Evolutionary conservation across 2,329 filamentous ascomycete species (phyloP), one percentile per base, ranked within the genome.

Genomic region (Colletotrichum sp.): DNA sequence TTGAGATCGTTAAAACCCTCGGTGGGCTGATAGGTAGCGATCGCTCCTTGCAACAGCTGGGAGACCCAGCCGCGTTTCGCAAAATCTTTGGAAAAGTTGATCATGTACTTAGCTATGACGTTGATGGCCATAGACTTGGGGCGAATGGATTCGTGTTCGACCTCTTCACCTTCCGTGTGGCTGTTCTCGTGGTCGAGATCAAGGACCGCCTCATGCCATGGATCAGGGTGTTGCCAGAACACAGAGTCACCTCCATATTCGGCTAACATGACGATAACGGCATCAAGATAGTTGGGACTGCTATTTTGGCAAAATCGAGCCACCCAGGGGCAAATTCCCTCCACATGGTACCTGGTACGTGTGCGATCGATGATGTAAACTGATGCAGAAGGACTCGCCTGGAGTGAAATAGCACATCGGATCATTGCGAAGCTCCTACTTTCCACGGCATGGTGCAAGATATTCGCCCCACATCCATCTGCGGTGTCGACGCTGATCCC

Each of bases 81-180:
- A 24, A 5, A 24, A 28, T 57, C 24, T 57, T 28, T 18, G 21
- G 1, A 10, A 0, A 5, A 4, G 52, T 57, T 16, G 26, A 1
- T 0, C 2, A 57, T 57, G 0, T 57, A 0, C 0, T 5, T 28
- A 1, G 15, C 7, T 16, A 57, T 28, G 16, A 57, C 4, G 13
- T 16, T 24, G 21, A 57, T 18, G 26, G 15, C 18, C 52, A 57
- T 57, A 8, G 52, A 57, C 13, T 57, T 57, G 21, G 26, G 26
- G 13, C 21, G 21, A 48, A 48, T 48, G 43, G 18, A 48, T 3
- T 21, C 9, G 5, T 48, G n/a, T 48, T 21, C 43, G 43, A 21
- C 43, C 13, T 21, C 10, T 21, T 3, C 43, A 48, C 6, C 43
- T 48, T 48, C n/a, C 5, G n/a, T 0, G 43, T 48, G 6, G 10